phyloP scores from a whole-genome alignment of 352 stramenopile species.

The Pythium folliculosum region DNA sequence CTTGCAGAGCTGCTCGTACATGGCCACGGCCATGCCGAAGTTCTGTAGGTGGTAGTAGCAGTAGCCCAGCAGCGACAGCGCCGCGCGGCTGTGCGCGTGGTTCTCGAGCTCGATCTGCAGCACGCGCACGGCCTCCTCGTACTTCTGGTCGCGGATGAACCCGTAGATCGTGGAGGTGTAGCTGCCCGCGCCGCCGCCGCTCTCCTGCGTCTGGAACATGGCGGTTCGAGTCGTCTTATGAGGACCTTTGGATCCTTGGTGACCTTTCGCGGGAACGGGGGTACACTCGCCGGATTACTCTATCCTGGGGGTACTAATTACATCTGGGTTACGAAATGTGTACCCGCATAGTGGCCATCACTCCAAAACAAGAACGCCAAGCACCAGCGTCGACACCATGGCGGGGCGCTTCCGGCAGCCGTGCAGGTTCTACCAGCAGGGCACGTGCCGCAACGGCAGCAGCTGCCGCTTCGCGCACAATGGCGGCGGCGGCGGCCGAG shows the following conservation, averaged over 20 bases:
- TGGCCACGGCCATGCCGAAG: conserved; percentile 87
- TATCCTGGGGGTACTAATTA: not conserved
- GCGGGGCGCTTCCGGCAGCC: conserved; percentile 31
- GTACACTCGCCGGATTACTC: not conserved
- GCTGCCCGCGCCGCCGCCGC: conserved; percentile 46
- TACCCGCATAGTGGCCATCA: too few species aligned
- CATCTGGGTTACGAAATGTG: too few species aligned
- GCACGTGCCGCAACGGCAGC: conserved; percentile 69
- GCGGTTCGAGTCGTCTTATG: not conserved
- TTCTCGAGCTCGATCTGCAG: conserved; percentile 93
- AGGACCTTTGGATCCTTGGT: not conserved
- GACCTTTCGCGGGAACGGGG: not conserved
- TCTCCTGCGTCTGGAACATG: conserved; percentile 73
- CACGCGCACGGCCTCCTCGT: conserved; percentile 91
- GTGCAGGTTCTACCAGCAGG: conserved; percentile 75
- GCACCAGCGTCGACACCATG: conserved; percentile 14
- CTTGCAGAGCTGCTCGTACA: conserved; percentile 95
- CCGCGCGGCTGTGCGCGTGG: conserved; percentile 90
- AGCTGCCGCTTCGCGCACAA: conserved; percentile 55
- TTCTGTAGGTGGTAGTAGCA: conserved; percentile 97
- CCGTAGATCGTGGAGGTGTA: conserved; percentile 95
- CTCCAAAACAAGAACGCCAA: not conserved
- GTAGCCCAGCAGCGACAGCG: conserved; percentile 96
- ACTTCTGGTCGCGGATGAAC: conserved; percentile 94
- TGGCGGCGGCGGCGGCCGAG: conserved; percentile 3